These are phyloP conservation scores for Monilinia fructigena DNA, from an alignment of 2,329 filamentous ascomycete genomes.

Conservation along the genomic window DNA sequence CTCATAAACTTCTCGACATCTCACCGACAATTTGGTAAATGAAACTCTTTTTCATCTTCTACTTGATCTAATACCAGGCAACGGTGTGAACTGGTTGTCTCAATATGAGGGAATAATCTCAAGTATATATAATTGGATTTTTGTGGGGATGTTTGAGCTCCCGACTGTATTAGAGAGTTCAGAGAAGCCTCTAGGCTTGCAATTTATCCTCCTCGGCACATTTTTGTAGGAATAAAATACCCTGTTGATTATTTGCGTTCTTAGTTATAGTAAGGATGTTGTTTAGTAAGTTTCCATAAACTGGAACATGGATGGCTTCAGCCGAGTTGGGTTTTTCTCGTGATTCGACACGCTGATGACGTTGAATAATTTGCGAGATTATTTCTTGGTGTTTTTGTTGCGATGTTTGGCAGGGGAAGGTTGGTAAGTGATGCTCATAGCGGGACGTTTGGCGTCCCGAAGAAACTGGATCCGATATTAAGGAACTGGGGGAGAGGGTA, in stretches of 20 bases:
- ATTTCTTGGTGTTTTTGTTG: conserved; percentile 18
- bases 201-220: conserved; percentile 30
- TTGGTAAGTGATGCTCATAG: not conserved
- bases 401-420: not conserved
- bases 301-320: conserved; percentile 29
- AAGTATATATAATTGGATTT: not conserved
- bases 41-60: not conserved
- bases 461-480: no score
- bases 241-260: conserved; percentile 21
- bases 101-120: not conserved
- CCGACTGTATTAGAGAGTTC: not conserved
- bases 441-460: not conserved
- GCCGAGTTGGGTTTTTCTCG: conserved; percentile 27
- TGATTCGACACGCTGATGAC: conserved; percentile 23
- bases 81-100: not conserved
- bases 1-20: conserved; percentile 29
- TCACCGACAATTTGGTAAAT: conserved; percentile 24
- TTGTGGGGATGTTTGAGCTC: not conserved
- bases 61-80: not conserved
- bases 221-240: conserved; percentile 30
- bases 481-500: no score
- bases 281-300: conserved; percentile 29
- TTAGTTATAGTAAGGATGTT: conserved; percentile 27
- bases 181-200: conserved; percentile 20
- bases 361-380: conserved; percentile 25